A percentile compares a stretch with the other conserved stretches of the same genome.
Evolutionary conservation across 805 yeast genomes (phyloP).

Genomic region (Zygotorulaspora florentina): DNA sequence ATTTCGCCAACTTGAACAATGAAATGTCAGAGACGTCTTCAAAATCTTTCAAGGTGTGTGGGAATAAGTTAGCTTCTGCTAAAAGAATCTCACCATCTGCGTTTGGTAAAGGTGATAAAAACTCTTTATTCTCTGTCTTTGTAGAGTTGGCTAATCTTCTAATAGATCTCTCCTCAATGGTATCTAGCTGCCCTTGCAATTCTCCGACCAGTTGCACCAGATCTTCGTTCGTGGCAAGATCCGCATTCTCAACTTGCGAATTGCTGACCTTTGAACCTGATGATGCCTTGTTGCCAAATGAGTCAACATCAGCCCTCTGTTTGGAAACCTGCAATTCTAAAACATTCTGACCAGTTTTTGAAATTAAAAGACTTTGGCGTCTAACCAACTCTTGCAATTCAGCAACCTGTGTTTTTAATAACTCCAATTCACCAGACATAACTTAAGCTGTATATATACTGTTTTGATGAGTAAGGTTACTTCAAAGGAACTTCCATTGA

Average conservation of each 20-base stretch:
- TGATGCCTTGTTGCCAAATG: conserved; percentile 17
- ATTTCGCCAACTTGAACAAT: conserved; percentile 55
- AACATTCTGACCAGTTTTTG: conserved; percentile 77
- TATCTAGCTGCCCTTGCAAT: conserved; percentile 79
- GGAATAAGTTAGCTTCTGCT: conserved; percentile 41
- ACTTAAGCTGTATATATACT: not conserved
- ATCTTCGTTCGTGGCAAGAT: conserved; percentile 77
- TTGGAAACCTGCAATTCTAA: conserved; percentile 59
- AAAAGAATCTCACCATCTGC: conserved; percentile 72
- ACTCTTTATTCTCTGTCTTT: conserved; percentile 39
- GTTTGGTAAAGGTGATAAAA: conserved; percentile 67
- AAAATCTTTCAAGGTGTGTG: conserved; percentile 54
- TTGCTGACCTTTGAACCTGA: conserved; percentile 13
- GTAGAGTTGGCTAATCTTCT: conserved; percentile 65
- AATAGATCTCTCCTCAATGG: conserved; percentile 70
- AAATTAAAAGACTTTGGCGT: conserved; percentile 62
- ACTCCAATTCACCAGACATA: conserved; percentile 31
- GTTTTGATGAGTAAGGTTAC: too few species aligned
- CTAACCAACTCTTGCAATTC: conserved; percentile 51
- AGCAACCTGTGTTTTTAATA: conserved; percentile 42
- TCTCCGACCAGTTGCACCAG: conserved; percentile 83
- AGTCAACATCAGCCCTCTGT: conserved; percentile 42
- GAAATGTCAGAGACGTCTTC: conserved; percentile 41
- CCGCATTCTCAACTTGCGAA: conserved; percentile 43
- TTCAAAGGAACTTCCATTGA: too few species aligned